These are phyloP conservation scores for Nemania sp. DNA, from an alignment of 2,329 filamentous ascomycete genomes.

Conservation along the genomic window DNA sequence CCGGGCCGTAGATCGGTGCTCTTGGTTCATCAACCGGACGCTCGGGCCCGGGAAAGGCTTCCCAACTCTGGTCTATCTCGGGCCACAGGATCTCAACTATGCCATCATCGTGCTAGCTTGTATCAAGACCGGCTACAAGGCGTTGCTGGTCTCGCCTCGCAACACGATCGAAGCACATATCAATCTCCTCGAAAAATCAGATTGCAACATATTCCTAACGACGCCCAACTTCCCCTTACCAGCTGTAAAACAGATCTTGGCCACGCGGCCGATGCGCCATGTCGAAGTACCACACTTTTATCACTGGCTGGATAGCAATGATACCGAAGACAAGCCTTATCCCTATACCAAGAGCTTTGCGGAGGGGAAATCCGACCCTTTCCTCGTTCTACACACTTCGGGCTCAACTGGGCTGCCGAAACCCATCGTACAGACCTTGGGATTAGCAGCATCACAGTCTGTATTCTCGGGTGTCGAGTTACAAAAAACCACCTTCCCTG, in stretches of 20 bases:
- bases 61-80: slow-evolving; percentile 43
- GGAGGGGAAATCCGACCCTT: slow-evolving; percentile 20
- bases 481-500: slow-evolving; percentile 6
- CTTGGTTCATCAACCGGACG: slow-evolving; percentile 39
- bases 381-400: slow-evolving; percentile 33
- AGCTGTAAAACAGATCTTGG: slow-evolving; percentile 35
- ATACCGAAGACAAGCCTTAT: slow-evolving; percentile 4
- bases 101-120: slow-evolving; percentile 44
- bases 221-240: slow-evolving; percentile 30
- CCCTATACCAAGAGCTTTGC: slow-evolving; percentile 23
- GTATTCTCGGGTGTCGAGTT: neutral
- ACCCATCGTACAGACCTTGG: slow-evolving; percentile 28
- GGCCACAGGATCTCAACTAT: slow-evolving; percentile 44
- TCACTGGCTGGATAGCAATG: slow-evolving; percentile 21
- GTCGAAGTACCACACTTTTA: slow-evolving; percentile 30
- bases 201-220: slow-evolving; percentile 34
- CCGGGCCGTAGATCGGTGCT: slow-evolving; percentile 32
- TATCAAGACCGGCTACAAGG: slow-evolving; percentile 49
- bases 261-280: slow-evolving; percentile 25
- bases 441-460: neutral
- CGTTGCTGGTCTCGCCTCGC: slow-evolving; percentile 39
- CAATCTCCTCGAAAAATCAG: slow-evolving; percentile 32
- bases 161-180: slow-evolving; percentile 39
- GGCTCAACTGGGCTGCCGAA: slow-evolving; percentile 34
- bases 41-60: slow-evolving; percentile 38